Percentiles rank a stretch among this genome's conserved stretches.
Conservation (phyloP, 192 early-diverging fungal species). For the Pilobolus umbonatus region DNA sequence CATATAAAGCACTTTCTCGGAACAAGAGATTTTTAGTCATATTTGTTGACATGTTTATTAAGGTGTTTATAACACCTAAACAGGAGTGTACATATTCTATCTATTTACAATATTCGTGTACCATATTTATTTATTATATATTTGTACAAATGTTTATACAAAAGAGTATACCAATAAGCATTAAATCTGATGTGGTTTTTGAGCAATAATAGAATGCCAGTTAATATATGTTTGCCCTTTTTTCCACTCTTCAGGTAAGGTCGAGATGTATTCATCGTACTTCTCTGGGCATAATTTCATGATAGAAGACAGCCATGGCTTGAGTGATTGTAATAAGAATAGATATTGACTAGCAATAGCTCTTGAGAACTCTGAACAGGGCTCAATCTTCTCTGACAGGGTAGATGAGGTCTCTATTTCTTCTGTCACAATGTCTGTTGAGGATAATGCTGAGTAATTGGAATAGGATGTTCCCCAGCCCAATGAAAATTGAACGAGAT, state of each 20-base stretch:
- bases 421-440: not conserved
- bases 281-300: constrained; percentile 11
- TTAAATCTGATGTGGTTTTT: constrained; percentile 24
- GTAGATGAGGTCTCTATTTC: not conserved
- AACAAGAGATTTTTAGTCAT: no score
- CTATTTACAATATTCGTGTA: no score
- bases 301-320: constrained; percentile 17
- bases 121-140: not conserved
- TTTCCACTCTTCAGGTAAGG: constrained; percentile 24
- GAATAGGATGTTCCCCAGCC: constrained; percentile 24
- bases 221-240: constrained; percentile 24
- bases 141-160: not conserved
- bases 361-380: constrained; percentile 27
- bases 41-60: no score
- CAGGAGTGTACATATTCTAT: no score
- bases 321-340: constrained; percentile 19
- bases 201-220: constrained; percentile 30
- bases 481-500: constrained; percentile 23
- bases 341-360: constrained; percentile 20
- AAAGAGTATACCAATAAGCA: not conserved
- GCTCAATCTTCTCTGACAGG: not conserved
- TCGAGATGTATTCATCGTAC: constrained; percentile 12
- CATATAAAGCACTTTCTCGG: no score
- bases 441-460: not conserved
- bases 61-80: no score